A percentile compares a stretch with the other conserved stretches of the same genome.
phyloP scores from a whole-genome alignment of 495 filamentous ascomycete species.

The Xylaria longipes region DNA sequence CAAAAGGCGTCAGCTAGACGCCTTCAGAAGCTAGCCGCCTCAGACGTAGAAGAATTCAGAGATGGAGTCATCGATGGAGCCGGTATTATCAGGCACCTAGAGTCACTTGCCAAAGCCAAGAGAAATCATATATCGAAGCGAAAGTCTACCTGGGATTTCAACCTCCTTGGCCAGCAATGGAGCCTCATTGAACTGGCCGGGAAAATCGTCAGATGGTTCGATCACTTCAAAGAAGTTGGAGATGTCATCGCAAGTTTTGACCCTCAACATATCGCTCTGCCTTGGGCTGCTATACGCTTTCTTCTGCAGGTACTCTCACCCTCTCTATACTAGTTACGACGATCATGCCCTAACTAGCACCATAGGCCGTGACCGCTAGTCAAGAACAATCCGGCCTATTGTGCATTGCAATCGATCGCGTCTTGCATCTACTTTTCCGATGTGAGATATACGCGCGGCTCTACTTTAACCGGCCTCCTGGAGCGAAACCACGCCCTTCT shows the following conservation, averaged over 20 bases:
- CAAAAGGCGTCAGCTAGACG: neutral
- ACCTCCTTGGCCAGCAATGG: neutral
- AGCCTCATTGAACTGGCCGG: neutral
- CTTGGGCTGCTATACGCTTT: conserved; percentile 9
- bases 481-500: neutral
- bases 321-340: neutral
- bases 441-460: neutral
- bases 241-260: conserved; percentile 1
- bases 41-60: neutral
- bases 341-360: neutral
- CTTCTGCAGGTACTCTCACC: neutral
- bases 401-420: neutral
- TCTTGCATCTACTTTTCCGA: neutral
- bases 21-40: neutral
- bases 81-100: neutral
- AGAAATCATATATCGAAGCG: conserved; percentile 2
- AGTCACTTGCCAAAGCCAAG: conserved; percentile 5
- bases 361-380: neutral
- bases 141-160: conserved; percentile 2
- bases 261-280: neutral
- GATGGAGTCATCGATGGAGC: neutral
- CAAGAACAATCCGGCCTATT: neutral
- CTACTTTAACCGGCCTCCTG: neutral
- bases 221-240: neutral
- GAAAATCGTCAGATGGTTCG: neutral